These are phyloP conservation scores for Phaeotremella skinneri DNA, from an alignment of 768 basidiomycete genomes.

Conservation along the genomic window DNA sequence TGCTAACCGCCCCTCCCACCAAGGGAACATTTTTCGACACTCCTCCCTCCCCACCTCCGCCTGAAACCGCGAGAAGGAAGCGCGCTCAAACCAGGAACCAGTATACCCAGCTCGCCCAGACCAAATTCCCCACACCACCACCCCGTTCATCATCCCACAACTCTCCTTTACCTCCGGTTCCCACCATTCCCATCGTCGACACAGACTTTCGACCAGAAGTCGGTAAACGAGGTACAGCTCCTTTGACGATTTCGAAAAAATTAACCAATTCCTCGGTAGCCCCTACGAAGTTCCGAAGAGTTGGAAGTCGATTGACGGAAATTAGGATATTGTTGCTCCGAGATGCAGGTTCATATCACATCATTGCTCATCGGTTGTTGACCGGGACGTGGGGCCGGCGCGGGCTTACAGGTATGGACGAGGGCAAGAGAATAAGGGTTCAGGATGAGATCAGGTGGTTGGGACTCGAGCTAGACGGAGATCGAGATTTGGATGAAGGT, in stretches of 20 bases:
- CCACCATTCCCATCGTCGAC: background rate
- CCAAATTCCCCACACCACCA: conserved; percentile 18
- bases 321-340: conserved; percentile 24
- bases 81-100: conserved; percentile 29
- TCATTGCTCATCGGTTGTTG: conserved; percentile 20
- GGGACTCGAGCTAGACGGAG: conserved; percentile 22
- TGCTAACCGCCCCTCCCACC: conserved; percentile 12
- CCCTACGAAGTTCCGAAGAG: background rate
- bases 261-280: background rate
- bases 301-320: conserved; percentile 15
- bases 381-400: conserved; percentile 10
- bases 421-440: conserved; percentile 15
- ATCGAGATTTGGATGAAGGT: conserved; percentile 8
- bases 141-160: conserved; percentile 18
- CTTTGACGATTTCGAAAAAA: conserved; percentile 4
- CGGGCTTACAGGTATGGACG: background rate
- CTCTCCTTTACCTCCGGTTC: background rate
- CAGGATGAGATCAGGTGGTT: conserved; percentile 31
- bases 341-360: conserved; percentile 30
- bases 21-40: background rate
- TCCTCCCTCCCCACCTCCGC: conserved; percentile 5
- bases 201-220: background rate
- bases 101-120: conserved; percentile 22
- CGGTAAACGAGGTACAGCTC: conserved; percentile 5
- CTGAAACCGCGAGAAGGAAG: conserved; percentile 8